Conservation (phyloP, 768 basidiomycete genomes). For the Rhizopogon vinicolor region DNA sequence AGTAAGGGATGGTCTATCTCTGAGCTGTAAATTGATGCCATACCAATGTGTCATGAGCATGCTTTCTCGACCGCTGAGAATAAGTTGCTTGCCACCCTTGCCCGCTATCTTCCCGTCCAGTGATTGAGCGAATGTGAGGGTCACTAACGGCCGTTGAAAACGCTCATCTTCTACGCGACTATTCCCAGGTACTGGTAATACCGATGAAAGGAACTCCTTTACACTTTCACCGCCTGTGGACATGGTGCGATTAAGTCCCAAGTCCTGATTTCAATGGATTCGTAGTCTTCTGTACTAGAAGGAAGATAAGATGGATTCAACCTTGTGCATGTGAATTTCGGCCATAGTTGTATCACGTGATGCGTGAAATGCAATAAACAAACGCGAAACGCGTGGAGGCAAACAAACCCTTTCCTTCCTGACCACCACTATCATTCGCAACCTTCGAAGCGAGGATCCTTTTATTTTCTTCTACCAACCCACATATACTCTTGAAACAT, state of each 20-base stretch:
- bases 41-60: slow-evolving; percentile 95
- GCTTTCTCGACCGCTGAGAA: slow-evolving; percentile 80
- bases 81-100: slow-evolving; percentile 63
- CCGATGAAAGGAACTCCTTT: slow-evolving; percentile 19
- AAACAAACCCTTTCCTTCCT: background rate
- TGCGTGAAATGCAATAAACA: background rate
- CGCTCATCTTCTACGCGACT: slow-evolving; percentile 8
- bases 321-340: too few species aligned
- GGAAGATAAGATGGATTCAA: too few species aligned
- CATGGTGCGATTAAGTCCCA: background rate
- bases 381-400: background rate
- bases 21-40: slow-evolving; percentile 12
- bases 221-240: background rate
- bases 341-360: background rate
- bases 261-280: too few species aligned
- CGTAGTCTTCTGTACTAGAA: too few species aligned
- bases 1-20: background rate
- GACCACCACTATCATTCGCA: slow-evolving; percentile 2
- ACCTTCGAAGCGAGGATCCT: background rate
- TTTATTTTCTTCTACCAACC: background rate
- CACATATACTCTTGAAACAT: slow-evolving; percentile 30
- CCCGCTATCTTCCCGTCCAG: slow-evolving; percentile 89
- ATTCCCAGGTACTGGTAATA: slow-evolving; percentile 13
- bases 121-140: slow-evolving; percentile 82
- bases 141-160: slow-evolving; percentile 52